Conservation (phyloP, 1,284 basidiomycete genomes). For the Peniophora sp. region DNA sequence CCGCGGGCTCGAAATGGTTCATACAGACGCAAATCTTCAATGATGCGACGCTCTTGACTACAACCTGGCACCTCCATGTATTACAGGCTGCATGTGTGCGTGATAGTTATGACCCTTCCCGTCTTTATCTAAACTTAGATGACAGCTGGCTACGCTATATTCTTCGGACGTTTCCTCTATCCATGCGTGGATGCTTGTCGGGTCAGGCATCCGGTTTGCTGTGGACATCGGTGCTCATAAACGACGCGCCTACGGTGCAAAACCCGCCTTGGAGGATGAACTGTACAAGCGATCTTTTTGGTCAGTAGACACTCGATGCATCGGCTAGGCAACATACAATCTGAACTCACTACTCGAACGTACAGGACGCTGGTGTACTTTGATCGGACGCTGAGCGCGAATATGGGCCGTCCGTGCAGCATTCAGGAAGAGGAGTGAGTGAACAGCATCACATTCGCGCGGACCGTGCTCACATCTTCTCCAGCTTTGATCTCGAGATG, state of each 20-base stretch:
- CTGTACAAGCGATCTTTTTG: conserved; percentile 65
- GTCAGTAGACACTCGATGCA: conserved; percentile 36
- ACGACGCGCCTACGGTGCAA: conserved; percentile 21
- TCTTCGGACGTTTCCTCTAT: neutral
- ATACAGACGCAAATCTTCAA: conserved; percentile 37
- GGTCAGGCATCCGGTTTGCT: conserved; percentile 41
- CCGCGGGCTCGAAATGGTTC: conserved; percentile 70
- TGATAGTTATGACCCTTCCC: neutral
- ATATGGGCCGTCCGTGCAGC: conserved; percentile 67
- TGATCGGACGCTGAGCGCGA: conserved; percentile 52
- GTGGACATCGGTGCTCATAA: conserved; percentile 35
- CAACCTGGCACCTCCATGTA: neutral
- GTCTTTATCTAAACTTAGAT: neutral
- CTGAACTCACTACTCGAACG: conserved; percentile 15
- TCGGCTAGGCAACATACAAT: too few species aligned
- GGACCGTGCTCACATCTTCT: neutral
- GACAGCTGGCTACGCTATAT: neutral
- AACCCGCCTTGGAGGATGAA: conserved; percentile 32
- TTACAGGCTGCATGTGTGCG: conserved; percentile 3
- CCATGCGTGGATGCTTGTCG: conserved; percentile 35
- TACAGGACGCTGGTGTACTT: conserved; percentile 31
- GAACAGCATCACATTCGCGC: neutral
- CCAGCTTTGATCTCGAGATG: conserved; percentile 49
- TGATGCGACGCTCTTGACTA: neutral
- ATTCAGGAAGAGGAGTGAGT: conserved; percentile 79